Evolutionary conservation across 2,329 filamentous ascomycete species (phyloP), one percentile per base, ranked within the genome.

Genomic region (Magnaporthales sp.): DNA sequence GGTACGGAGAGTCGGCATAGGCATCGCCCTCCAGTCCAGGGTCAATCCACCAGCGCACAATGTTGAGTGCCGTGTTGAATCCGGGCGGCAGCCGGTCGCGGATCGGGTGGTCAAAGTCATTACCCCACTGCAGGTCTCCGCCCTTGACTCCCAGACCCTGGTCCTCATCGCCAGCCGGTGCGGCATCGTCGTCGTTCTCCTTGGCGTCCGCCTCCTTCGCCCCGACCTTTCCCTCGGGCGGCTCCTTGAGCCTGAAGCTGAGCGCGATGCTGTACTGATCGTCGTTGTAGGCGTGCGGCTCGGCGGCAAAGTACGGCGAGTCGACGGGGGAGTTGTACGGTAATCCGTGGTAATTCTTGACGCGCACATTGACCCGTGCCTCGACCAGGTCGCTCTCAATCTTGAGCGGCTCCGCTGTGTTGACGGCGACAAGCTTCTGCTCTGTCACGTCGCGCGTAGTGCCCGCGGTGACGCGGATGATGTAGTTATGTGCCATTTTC

Each of bases 31-130:
- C 92, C 0, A 99, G 80, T 0, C 93, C 92, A 0, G 94, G 94
- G 74, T 99, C 94, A 63, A 98, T 90, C 80, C 89, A 91, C 90
- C 91, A 96, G 72, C 91, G 91, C 30, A 96, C 91, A 60, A 97
- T 89, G 65, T 87, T 89, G 77, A 97, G 87, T 0, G 93, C 93
- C 10, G 91, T 89, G 74, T 87, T 87, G 77, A 97, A 96, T 0
- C 94, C 93, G 0, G 92, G 91, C 0, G 95, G 94, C 1, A 99
- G 81, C 19, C 89, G 86, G 74, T 97, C 90, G 31, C 92, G 86
- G 71, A 99, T 95, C 0, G 95, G 92, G 64, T 91, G 86, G 74
- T 97, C 93, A 75, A 98, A 97, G 80, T 97, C 93, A 76, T 98
- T 98, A 58, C 94, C 95, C 72, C 97, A 97, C 66, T 97, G 88